Base-by-base conservation (phyloP, 2,329 filamentous ascomycete species). In the Anthostomella pinea region DNA sequence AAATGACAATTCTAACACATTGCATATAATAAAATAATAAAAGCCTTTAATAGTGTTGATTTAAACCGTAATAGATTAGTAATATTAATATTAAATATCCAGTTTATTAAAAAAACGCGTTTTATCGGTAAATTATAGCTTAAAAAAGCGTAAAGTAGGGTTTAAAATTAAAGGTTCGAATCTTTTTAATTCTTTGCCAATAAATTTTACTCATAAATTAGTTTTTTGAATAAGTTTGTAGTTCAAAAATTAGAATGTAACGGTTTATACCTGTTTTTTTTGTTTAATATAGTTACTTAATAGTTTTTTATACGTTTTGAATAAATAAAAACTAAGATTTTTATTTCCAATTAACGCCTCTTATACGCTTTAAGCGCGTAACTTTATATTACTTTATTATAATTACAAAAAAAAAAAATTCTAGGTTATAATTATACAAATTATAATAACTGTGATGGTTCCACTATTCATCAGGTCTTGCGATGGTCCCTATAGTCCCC, bases 161-260 rank as follows among this genome's bases (percentile, higher is more conserved):
- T 22, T 27, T 8, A 27, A 27, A 8, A 27, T 27, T 8, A 27
- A 27, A 27, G 8, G 8, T 27, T n/a, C 8, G 6, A n/a, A 27
- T 27, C 8, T 27, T 27, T 27, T n/a, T 27, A 27, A 13, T 15
- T 27, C 13, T n/a, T 27, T 27, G 13, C 8, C 8, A 27, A 15
- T n/a, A 27, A 27, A 27, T 27, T 27, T 8, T 27, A 27, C 8
- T 27, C 8, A 27, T 27, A 27, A 27, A 27, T 27, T 27, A 13
- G 8, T 27, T 27, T 27, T 27, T 27, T 27, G 13, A 27, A n/a
- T 27, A 27, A 27, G 7, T 27, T 14, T 8, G 8, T 27, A n/a
- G 8, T 27, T 6, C 13, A 27, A 27, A 27, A 27, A 14, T 27
- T 27, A 27, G 7, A 27, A 27, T 27, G 13, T 6, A 22, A 7